phyloP scores from a whole-genome alignment of 116 monocot genomes.

The Papilionanthe hybrid region DNA sequence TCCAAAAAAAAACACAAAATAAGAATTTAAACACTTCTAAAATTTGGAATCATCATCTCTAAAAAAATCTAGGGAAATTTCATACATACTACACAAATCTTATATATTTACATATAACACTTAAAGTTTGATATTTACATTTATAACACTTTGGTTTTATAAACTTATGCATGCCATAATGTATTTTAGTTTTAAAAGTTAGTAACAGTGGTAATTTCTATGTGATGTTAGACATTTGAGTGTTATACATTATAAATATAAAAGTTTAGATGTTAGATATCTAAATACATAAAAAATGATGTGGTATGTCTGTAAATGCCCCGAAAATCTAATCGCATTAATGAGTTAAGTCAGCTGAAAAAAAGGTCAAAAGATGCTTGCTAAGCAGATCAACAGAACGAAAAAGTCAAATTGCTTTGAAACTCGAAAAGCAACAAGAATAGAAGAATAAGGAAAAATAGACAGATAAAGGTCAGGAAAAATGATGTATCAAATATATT shows the following conservation, averaged over 20 bases:
- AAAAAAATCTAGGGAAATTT: neutral
- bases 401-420: neutral
- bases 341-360: neutral
- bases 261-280: too few species aligned
- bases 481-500: neutral
- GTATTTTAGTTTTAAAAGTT: too few species aligned
- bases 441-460: neutral
- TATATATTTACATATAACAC: too few species aligned
- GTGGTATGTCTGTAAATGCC: too few species aligned
- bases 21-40: neutral
- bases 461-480: neutral
- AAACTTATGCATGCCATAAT: too few species aligned
- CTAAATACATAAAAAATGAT: too few species aligned
- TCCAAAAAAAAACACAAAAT: slow-evolving; percentile 12
- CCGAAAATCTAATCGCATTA: neutral
- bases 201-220: too few species aligned
- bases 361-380: neutral
- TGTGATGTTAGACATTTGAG: too few species aligned
- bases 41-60: neutral
- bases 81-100: too few species aligned
- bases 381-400: neutral
- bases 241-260: too few species aligned
- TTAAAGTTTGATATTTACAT: too few species aligned
- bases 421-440: neutral
- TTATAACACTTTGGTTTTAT: too few species aligned